These are phyloP conservation scores for Podila clonocystis DNA, from an alignment of 192 early-diverging fungal genomes.

Conservation along the genomic window DNA sequence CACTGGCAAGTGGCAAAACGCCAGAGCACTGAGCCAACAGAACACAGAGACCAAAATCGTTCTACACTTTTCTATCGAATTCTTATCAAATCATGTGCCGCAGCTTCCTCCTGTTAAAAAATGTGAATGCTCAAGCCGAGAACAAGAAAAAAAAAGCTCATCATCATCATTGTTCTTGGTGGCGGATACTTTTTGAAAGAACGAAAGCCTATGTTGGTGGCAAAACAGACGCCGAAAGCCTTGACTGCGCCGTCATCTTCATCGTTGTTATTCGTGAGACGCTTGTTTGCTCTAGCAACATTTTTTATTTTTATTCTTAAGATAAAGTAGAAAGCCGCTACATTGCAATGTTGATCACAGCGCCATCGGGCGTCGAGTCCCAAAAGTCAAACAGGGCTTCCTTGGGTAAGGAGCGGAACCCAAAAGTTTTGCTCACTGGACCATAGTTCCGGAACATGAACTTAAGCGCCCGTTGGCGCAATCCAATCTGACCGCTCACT, in stretches of 20 bases:
- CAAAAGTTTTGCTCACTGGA: conserved; percentile 62
- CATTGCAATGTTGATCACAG: conserved; percentile 49
- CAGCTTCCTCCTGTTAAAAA: too few relatives aligned
- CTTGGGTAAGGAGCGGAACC: conserved; percentile 61
- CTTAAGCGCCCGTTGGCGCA: conserved; percentile 59
- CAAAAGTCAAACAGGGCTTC: conserved; percentile 67
- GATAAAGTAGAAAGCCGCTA: not conserved
- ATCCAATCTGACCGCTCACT: conserved; percentile 58
- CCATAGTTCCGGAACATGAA: conserved; percentile 72
- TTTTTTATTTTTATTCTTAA: too few relatives aligned
- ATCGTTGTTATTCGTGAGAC: not conserved
- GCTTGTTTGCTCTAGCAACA: not conserved
- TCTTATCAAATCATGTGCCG: too few relatives aligned
- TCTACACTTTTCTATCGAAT: too few relatives aligned
- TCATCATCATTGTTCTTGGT: too few relatives aligned
- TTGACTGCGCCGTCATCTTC: not conserved
- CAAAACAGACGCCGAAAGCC: not conserved
- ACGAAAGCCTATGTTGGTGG: not conserved
- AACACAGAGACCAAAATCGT: too few relatives aligned
- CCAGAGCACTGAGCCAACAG: not conserved
- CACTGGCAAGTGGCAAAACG: too few relatives aligned
- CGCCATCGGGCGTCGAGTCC: conserved; percentile 64
- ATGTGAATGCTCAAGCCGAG: too few relatives aligned
- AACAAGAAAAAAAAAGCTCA: too few relatives aligned
- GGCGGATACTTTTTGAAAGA: too few relatives aligned